Evolutionary conservation across 305 asterid genomes (phyloP).

Genomic region (Fraxinus velutina): DNA sequence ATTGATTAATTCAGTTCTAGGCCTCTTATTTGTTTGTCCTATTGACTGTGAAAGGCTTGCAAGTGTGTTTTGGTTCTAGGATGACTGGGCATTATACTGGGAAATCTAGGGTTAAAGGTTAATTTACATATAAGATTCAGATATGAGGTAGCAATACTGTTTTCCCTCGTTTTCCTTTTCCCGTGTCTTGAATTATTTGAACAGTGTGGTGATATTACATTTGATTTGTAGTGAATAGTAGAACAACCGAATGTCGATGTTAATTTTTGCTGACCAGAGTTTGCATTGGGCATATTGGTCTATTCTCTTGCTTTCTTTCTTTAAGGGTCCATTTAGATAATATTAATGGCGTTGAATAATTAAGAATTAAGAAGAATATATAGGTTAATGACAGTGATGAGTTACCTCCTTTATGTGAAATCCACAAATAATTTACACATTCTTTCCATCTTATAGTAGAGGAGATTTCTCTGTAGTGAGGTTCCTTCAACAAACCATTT

Average conservation of each 20-base stretch:
- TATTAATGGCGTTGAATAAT: not conserved
- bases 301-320: not conserved
- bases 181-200: not conserved
- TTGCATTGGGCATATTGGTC: not conserved
- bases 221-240: not conserved
- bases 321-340: not conserved
- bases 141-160: not conserved
- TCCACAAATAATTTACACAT: not conserved
- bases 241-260: not conserved
- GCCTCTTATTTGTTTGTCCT: not conserved
- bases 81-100: constrained; percentile 9
- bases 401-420: not conserved
- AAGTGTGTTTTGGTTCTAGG: not conserved
- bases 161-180: not conserved
- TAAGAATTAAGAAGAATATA: not conserved
- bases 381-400: not conserved
- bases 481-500: not conserved
- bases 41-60: not conserved
- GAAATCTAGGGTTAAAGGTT: not conserved
- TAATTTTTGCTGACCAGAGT: not conserved
- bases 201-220: not conserved
- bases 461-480: not conserved
- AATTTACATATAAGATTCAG: constrained; percentile 1
- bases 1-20: not conserved
- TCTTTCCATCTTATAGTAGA: not conserved